Evolutionary conservation across 768 basidiomycete species (phyloP).

Genomic region (Hemileccinum rubropunctum): DNA sequence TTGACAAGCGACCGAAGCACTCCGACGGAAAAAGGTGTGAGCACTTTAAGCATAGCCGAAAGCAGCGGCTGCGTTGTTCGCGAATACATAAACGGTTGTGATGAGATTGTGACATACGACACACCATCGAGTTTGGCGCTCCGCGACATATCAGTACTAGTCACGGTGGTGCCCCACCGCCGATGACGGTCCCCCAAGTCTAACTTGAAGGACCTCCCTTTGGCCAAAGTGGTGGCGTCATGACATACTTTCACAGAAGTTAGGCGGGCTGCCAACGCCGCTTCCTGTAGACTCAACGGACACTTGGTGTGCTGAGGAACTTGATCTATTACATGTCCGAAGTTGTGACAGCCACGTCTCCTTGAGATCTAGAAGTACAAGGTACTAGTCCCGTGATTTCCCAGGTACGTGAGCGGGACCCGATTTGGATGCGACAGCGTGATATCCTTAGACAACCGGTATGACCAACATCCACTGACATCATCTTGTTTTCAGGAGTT

Average conservation of each 20-base stretch:
- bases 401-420: neutral
- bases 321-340: slow-evolving; percentile 10
- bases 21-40: slow-evolving; percentile 8
- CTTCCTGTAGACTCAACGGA: too few relatives aligned
- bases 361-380: neutral
- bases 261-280: too few relatives aligned
- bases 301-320: too few relatives aligned
- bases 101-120: neutral
- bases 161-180: neutral
- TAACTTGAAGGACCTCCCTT: too few relatives aligned
- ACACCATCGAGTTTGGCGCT: neutral
- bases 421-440: neutral
- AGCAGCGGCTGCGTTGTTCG: neutral
- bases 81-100: slow-evolving; percentile 1
- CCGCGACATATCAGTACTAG: slow-evolving; percentile 3
- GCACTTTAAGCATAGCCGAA: slow-evolving; percentile 10
- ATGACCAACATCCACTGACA: neutral
- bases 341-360: neutral
- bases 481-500: neutral
- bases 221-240: too few relatives aligned
- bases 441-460: neutral
- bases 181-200: too few relatives aligned
- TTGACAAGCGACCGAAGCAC: slow-evolving; percentile 6
- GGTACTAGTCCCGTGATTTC: neutral
- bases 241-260: too few relatives aligned